phyloP scores from a whole-genome alignment of 2,329 filamentous ascomycete genomes.

The Sphaerostilbella broomeana region DNA sequence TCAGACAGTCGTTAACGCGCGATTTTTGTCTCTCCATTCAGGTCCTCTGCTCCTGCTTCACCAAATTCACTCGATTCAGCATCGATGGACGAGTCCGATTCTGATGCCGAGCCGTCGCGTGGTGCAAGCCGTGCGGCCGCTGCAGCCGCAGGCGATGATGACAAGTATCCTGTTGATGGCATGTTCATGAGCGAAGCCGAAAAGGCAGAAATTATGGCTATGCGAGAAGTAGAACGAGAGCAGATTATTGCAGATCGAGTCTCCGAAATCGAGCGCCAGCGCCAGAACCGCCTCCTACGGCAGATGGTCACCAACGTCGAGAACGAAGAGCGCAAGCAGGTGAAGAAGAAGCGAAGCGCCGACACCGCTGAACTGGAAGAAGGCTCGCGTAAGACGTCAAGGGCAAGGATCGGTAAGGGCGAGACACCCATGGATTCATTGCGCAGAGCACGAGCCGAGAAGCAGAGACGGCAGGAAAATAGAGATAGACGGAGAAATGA shows the following conservation, averaged over 20 bases:
- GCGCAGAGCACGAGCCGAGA: conserved; percentile 55
- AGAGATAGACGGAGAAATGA: conserved; percentile 55
- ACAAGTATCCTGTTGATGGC: conserved; percentile 80
- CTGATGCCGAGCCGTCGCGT: conserved; percentile 45
- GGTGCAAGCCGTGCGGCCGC: conserved; percentile 29
- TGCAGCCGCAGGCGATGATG: conserved; percentile 46
- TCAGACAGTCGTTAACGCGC: conserved; percentile 12
- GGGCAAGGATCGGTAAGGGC: conserved; percentile 52
- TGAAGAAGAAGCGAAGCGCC: conserved; percentile 68
- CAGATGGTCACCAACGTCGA: conserved; percentile 64
- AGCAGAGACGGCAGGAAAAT: conserved; percentile 44
- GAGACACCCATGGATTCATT: conserved; percentile 65
- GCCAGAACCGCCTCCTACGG: conserved; percentile 75
- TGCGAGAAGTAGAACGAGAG: conserved; percentile 89
- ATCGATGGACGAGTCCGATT: conserved; percentile 85
- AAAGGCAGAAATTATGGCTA: conserved; percentile 70
- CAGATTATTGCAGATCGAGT: conserved; percentile 82
- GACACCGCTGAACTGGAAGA: conserved; percentile 74
- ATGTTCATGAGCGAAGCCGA: conserved; percentile 70
- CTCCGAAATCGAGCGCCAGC: conserved; percentile 71
- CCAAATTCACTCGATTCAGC: conserved; percentile 72
- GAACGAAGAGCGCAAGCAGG: conserved; percentile 49
- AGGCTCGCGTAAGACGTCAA: conserved; percentile 62
- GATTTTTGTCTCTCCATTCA: conserved; percentile 27
- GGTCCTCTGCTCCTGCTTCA: conserved; percentile 63